Evolutionary conservation across 768 basidiomycete species (phyloP), one percentile per base, ranked within the genome.

Genomic region (Nevesoporus exiguus): DNA sequence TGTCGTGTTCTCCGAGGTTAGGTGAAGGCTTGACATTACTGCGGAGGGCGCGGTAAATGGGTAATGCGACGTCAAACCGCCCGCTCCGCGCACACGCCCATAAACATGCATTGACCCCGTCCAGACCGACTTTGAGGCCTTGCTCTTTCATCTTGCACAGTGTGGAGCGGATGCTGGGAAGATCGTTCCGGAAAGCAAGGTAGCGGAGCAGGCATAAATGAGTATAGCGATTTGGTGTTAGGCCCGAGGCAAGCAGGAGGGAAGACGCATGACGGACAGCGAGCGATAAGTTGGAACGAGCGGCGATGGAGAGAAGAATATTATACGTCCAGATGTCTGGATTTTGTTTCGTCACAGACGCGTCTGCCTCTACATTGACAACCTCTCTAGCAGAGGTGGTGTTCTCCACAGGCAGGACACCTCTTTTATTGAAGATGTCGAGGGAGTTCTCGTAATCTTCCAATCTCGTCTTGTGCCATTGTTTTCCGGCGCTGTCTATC

Each of bases 301-400:
- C 76, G 6, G 89, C 91, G 42, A 86, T 77, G 51, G 76, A 72
- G 52, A 91, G 73, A 51, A 93, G 74, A 1, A 81, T 84, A 34
- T 83, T 86, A 65, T 86, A 83, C 14, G 90, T 88, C 63, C 77
- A 72, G 47, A 88, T 80, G 61, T 90, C 84, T 40, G 91, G 88
- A 31, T 68, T 54, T 40, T 53, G 60, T 17, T 47, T 55, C 5
- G n/a, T 39, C 19, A 19, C 30, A 39, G 31, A n/a, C 22, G 51
- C 22, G 22, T 21, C 49, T 46, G 25, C 29, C 29, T 41, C 51
- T 27, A 42, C 51, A 27, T 58, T 59, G 19, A 57, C 49, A 19
- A 33, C 46, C 34, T 54, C 56, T 8, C 61, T 58, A 27, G 57
- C 57, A 13, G 52, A 44, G 22, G 21, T 5, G 33, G 39, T 44